Percentiles rank a stretch among this genome's conserved stretches.
phyloP scores from a whole-genome alignment of 2,329 filamentous ascomycete genomes.

The Myriosclerotinia curreyana region DNA sequence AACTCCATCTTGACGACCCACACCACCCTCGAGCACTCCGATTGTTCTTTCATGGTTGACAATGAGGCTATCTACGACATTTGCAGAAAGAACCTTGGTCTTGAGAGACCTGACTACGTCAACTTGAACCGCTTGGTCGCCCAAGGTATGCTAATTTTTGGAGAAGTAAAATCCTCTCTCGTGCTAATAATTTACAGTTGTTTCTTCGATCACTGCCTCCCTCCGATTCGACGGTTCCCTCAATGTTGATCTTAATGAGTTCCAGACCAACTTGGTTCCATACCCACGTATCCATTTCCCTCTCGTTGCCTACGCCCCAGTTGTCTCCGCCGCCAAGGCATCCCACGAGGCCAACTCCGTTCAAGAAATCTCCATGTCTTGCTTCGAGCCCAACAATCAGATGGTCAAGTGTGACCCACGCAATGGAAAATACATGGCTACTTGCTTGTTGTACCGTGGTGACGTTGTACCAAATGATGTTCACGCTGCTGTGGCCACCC shows the following conservation, averaged over 20 bases:
- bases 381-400: slow-evolving; percentile 66
- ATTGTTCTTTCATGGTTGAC: slow-evolving; percentile 67
- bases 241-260: slow-evolving; percentile 66
- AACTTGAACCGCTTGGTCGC: slow-evolving; percentile 65
- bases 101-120: slow-evolving; percentile 61
- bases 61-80: slow-evolving; percentile 69
- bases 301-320: slow-evolving; percentile 62
- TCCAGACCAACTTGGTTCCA: slow-evolving; percentile 67
- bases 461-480: slow-evolving; percentile 63
- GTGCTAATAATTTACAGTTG: slow-evolving; percentile 63
- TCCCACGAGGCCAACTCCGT: slow-evolving; percentile 49
- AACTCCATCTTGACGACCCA: slow-evolving; percentile 57
- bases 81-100: slow-evolving; percentile 61
- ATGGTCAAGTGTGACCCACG: slow-evolving; percentile 65
- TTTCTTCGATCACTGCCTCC: slow-evolving; percentile 64
- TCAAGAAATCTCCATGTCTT: slow-evolving; percentile 32
- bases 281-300: slow-evolving; percentile 68
- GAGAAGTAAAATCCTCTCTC: neutral
- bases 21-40: slow-evolving; percentile 63
- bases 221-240: slow-evolving; percentile 64
- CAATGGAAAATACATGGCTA: slow-evolving; percentile 68
- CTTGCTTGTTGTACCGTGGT: slow-evolving; percentile 63
- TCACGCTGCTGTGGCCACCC: slow-evolving; percentile 54
- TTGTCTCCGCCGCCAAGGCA: slow-evolving; percentile 58
- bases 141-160: slow-evolving; percentile 62